Percentiles rank a stretch among this genome's conserved stretches.
phyloP scores from a whole-genome alignment of 495 filamentous ascomycete species.

The Gamarada debralockiae region DNA sequence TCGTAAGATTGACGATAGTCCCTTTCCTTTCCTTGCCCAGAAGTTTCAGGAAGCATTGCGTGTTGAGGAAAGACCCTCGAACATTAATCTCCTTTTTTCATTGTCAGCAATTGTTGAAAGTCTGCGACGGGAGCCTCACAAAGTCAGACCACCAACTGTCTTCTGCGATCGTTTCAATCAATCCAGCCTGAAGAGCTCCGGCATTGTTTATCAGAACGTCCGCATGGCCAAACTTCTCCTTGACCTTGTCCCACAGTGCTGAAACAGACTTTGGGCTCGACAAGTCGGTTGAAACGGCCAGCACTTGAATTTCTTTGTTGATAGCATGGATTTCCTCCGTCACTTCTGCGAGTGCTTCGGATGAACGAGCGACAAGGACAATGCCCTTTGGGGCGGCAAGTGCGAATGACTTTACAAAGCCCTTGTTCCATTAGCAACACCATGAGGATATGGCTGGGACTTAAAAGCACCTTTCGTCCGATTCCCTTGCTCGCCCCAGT shows the following conservation, averaged over 20 bases:
- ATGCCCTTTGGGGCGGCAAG: slow-evolving; percentile 36
- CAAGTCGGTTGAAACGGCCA: slow-evolving; percentile 31
- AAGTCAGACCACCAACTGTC: slow-evolving; percentile 31
- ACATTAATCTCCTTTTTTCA: slow-evolving; percentile 35
- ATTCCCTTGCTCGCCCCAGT: slow-evolving; percentile 44
- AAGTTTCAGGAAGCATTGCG: slow-evolving; percentile 32
- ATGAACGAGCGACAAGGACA: slow-evolving; percentile 38
- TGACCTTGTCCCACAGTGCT: slow-evolving; percentile 33
- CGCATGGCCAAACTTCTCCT: slow-evolving; percentile 32
- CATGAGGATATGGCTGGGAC: neutral
- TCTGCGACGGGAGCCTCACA: slow-evolving; percentile 2
- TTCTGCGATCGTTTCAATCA: slow-evolving; percentile 25
- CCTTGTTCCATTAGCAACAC: no score
- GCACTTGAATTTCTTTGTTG: slow-evolving; percentile 28
- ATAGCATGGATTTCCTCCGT: slow-evolving; percentile 27
- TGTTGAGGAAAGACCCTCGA: slow-evolving; percentile 36
- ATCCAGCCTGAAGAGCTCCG: slow-evolving; percentile 20
- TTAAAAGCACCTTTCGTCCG: slow-evolving; percentile 21
- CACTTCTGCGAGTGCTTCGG: slow-evolving; percentile 26
- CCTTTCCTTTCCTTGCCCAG: slow-evolving; percentile 24
- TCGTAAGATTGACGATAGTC: slow-evolving; percentile 39
- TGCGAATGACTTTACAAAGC: slow-evolving; percentile 38
- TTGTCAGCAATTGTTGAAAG: neutral
- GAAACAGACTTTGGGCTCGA: slow-evolving; percentile 26
- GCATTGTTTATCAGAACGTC: slow-evolving; percentile 46